A percentile compares a stretch with the other conserved stretches of the same genome.
phyloP scores from a whole-genome alignment of 2,329 filamentous ascomycete genomes.

The Cladophialophora psammophila region DNA sequence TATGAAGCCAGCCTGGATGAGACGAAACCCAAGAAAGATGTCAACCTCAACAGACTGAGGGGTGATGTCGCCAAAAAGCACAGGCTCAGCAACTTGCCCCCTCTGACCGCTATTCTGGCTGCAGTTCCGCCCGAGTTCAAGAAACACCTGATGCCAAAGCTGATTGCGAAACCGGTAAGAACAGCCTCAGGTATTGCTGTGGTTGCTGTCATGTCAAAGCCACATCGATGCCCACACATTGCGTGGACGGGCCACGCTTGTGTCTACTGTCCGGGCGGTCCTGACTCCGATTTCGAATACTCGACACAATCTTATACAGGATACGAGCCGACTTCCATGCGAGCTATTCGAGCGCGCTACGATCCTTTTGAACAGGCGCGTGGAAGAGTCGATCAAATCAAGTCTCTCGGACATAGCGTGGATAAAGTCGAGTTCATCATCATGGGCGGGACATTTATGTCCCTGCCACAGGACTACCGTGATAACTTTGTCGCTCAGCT shows the following conservation, averaged over 20 bases:
- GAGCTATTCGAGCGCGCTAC: constrained; percentile 93
- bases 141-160: constrained; percentile 95
- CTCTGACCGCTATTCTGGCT: constrained; percentile 94
- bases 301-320: constrained; percentile 98
- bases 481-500: constrained; percentile 94
- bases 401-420: constrained; percentile 92
- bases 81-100: constrained; percentile 83
- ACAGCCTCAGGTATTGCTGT: constrained; percentile 97
- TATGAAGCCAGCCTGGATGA: constrained; percentile 81
- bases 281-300: constrained; percentile 98
- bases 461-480: constrained; percentile 83
- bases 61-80: constrained; percentile 93
- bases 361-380: constrained; percentile 98
- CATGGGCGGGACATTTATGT: constrained; percentile 99
- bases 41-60: constrained; percentile 90
- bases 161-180: constrained; percentile 95
- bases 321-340: constrained; percentile 98
- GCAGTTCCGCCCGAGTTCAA: constrained; percentile 99
- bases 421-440: constrained; percentile 99
- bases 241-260: constrained; percentile 95
- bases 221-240: constrained; percentile 95
- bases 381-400: constrained; percentile 95
- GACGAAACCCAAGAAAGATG: constrained; percentile 76
- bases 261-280: constrained; percentile 96
- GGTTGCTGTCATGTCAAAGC: constrained; percentile 99